phyloP scores from a whole-genome alignment of 495 filamentous ascomycete species.

The Xeromyces bisporus region DNA sequence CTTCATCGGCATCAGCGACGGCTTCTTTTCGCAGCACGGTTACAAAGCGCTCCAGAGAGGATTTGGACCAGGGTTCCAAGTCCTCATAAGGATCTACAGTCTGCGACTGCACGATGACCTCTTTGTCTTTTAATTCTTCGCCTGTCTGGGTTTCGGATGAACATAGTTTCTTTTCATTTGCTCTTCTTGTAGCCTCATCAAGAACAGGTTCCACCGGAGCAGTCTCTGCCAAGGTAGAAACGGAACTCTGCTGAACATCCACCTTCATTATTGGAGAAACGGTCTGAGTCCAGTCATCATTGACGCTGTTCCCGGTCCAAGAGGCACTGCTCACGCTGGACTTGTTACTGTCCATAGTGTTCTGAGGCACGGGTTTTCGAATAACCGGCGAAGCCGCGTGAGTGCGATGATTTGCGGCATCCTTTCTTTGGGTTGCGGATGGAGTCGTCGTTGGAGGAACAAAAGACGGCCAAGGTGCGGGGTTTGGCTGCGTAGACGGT shows the following conservation, averaged over 20 bases:
- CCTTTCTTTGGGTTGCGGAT: not conserved
- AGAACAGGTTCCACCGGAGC: conserved; percentile 4
- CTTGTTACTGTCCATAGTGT: conserved; percentile 14
- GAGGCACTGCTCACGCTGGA: conserved; percentile 12
- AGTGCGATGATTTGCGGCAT: conserved; percentile 11
- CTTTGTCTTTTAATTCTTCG: conserved; percentile 1
- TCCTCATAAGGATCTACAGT: conserved; percentile 28
- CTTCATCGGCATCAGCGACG: conserved; percentile 30
- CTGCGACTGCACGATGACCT: conserved; percentile 3
- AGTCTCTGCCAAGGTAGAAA: conserved; percentile 2
- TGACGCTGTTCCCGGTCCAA: conserved; percentile 19
- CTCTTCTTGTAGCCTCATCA: conserved; percentile 4
- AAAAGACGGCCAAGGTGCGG: conserved; percentile 1
- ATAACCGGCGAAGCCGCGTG: conserved; percentile 7
- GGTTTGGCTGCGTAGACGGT: not conserved
- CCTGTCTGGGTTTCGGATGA: conserved; percentile 1
- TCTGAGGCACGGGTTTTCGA: conserved; percentile 6
- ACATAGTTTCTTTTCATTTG: conserved; percentile 1
- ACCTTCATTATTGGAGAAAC: conserved; percentile 8
- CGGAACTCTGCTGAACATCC: conserved; percentile 1
- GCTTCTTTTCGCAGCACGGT: conserved; percentile 38
- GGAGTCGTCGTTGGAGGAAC: conserved; percentile 4
- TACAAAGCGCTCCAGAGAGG: conserved; percentile 33
- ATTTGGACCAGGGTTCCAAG: conserved; percentile 35
- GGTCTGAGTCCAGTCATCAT: conserved; percentile 26